phyloP scores from a whole-genome alignment of 371 early-diverging fungal species.

The Rhizopus stolonifer region DNA sequence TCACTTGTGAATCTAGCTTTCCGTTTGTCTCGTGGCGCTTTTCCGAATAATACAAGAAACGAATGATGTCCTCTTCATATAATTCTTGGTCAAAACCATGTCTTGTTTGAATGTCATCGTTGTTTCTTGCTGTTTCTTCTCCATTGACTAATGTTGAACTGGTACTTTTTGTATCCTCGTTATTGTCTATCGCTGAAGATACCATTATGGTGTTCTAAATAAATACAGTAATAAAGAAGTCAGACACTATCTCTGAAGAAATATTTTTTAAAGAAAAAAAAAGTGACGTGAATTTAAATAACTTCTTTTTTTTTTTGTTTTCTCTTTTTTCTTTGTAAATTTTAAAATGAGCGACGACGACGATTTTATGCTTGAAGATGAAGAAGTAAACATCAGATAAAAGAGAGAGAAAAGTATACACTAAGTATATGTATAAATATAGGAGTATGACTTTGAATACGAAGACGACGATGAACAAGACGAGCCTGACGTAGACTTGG shows the following conservation, averaged over 20 bases:
- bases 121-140: conserved; percentile 34
- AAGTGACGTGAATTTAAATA: conserved; percentile 1
- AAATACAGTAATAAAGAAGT: neutral
- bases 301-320: conserved; percentile 1
- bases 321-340: conserved; percentile 6
- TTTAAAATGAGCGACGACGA: conserved; percentile 61
- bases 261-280: neutral
- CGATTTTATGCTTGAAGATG: conserved; percentile 76
- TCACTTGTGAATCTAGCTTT: conserved; percentile 20
- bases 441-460: conserved; percentile 91
- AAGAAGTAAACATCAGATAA: conserved; percentile 37
- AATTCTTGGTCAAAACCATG: conserved; percentile 60
- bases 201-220: conserved; percentile 5
- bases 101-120: conserved; percentile 31
- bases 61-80: conserved; percentile 57
- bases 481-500: conserved; percentile 84
- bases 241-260: neutral
- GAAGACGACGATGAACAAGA: conserved; percentile 85
- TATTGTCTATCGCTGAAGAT: conserved; percentile 19
- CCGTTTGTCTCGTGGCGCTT: conserved; percentile 58
- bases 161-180: conserved; percentile 62
- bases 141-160: conserved; percentile 63
- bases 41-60: conserved; percentile 60
- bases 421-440: neutral
- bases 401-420: neutral